Evolutionary conservation across 2,329 filamentous ascomycete genomes (phyloP).

Genomic region (Coniochaeta pulveracea): DNA sequence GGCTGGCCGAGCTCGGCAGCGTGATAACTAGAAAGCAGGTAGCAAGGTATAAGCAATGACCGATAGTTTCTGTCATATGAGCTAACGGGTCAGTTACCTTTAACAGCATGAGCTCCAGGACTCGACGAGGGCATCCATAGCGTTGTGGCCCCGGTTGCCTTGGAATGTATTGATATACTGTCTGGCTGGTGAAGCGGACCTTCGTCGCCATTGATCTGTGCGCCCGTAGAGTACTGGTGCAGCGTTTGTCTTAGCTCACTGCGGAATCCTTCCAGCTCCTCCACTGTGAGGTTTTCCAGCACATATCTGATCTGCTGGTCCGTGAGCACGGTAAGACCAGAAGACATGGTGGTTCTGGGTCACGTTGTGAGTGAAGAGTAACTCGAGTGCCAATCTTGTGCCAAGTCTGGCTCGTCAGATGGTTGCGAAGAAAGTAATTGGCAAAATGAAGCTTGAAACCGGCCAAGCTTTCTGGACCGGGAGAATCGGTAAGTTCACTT

Average conservation of each 20-base stretch:
- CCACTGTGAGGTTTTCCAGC: slow-evolving; percentile 38
- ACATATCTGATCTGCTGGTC: slow-evolving; percentile 43
- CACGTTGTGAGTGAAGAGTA: too few species aligned
- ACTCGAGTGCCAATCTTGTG: too few species aligned
- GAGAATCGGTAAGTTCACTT: too few species aligned
- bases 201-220: too few species aligned
- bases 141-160: slow-evolving; percentile 42
- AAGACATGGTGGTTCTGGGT: slow-evolving; percentile 39
- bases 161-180: slow-evolving; percentile 35
- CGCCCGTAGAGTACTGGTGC: slow-evolving; percentile 49
- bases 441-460: too few species aligned
- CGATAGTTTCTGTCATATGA: not conserved
- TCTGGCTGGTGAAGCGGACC: slow-evolving; percentile 43
- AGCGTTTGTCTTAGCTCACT: slow-evolving; percentile 36
- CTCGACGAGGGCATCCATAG: slow-evolving; percentile 66
- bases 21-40: too few species aligned
- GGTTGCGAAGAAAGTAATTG: too few species aligned
- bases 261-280: slow-evolving; percentile 43
- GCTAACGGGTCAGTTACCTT: slow-evolving; percentile 32
- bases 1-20: too few species aligned
- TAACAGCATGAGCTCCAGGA: slow-evolving; percentile 53
- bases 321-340: slow-evolving; percentile 38
- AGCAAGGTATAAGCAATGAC: too few species aligned
- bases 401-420: too few species aligned
- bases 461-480: too few species aligned